These are phyloP conservation scores for Plenodomus lindquistii DNA, from an alignment of 2,329 filamentous ascomycete genomes.

Conservation along the genomic window DNA sequence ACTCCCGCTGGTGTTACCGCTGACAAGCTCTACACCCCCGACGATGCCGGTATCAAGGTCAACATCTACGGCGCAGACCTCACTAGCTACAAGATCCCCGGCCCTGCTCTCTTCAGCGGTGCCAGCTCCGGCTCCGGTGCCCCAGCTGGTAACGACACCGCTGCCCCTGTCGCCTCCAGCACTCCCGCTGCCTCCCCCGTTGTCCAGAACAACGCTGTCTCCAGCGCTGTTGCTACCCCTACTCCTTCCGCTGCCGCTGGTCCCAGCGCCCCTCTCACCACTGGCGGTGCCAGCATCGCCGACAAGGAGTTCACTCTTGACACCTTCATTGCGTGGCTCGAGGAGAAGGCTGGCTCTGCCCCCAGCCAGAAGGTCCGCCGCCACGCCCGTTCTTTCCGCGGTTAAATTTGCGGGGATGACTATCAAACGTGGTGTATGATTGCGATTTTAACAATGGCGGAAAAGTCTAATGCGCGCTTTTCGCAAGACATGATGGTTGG, in stretches of 20 bases:
- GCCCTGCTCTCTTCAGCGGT: conserved; percentile 48
- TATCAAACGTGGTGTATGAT: neutral
- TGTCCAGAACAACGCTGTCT: conserved; percentile 3
- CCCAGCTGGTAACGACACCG: conserved; percentile 8
- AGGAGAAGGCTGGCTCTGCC: conserved; percentile 22
- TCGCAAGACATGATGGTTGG: neutral
- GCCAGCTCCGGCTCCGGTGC: conserved; percentile 18
- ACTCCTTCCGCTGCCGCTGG: neutral
- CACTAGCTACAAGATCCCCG: conserved; percentile 55
- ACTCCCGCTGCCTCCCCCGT: conserved; percentile 11
- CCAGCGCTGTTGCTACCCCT: neutral
- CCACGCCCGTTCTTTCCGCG: conserved; percentile 23
- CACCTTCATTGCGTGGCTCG: conserved; percentile 29
- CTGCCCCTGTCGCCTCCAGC: conserved; percentile 11
- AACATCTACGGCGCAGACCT: conserved; percentile 58
- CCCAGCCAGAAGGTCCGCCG: conserved; percentile 19
- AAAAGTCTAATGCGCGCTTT: neutral
- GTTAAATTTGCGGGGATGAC: conserved; percentile 1
- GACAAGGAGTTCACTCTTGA: conserved; percentile 23
- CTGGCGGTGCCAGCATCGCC: conserved; percentile 2
- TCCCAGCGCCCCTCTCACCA: conserved; percentile 6
- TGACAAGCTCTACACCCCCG: conserved; percentile 60
- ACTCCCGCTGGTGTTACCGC: conserved; percentile 50
- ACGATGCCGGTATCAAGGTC: conserved; percentile 62
- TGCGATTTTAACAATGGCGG: conserved; percentile 1